Evolutionary conservation across 2,329 filamentous ascomycete species (phyloP), one percentile per base, ranked within the genome.

Genomic region (Cadophora luteo-olivacea): DNA sequence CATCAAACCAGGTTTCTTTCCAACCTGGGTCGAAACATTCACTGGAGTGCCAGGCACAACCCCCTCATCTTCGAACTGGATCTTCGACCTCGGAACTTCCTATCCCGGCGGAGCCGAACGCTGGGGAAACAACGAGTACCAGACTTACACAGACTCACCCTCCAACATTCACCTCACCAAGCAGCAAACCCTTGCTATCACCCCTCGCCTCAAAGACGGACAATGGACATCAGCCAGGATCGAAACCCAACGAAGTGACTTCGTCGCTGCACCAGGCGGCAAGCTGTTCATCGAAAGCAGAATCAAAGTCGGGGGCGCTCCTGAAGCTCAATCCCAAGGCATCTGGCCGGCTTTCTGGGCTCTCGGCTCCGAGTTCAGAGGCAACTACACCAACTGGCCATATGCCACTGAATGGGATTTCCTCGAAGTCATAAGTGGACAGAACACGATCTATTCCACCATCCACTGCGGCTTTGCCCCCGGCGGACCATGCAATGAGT

Each of bases 341-440:
- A 81, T 84, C 72, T 84, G 83, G 83, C 81, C 80, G 0, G 83
- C 82, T 0, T 84, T 84, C 70, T 84, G 82, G 83, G 75, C 79
- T 25, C 78, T 84, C 38, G 82, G 82, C 6, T 69, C 76, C 9
- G 73, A 69, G 1, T 82, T 79, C 74, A 79, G 82, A 54, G 73
- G 73, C 36, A 78, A 81, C 67, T 80, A 80, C 68, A 73, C 68
- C 16, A 79, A 78, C 68, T 84, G 82, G 83, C 83, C 83, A 0
- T 62, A 71, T 6, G 72, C 80, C 14, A 81, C 81, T 66, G 83
- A 84, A 76, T 77, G 84, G 58, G 83, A 84, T 75, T 78, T 84
- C 55, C 72, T 84, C 66, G 83, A 84, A 74, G 75, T 77, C 8
- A 73, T 80, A 65, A 83, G 83, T 73, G 82, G 82, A 45, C 71